A percentile compares a stretch with the other conserved stretches of the same genome.
Conservation (phyloP, 495 filamentous ascomycete species). For the Penicillium roqueforti region DNA sequence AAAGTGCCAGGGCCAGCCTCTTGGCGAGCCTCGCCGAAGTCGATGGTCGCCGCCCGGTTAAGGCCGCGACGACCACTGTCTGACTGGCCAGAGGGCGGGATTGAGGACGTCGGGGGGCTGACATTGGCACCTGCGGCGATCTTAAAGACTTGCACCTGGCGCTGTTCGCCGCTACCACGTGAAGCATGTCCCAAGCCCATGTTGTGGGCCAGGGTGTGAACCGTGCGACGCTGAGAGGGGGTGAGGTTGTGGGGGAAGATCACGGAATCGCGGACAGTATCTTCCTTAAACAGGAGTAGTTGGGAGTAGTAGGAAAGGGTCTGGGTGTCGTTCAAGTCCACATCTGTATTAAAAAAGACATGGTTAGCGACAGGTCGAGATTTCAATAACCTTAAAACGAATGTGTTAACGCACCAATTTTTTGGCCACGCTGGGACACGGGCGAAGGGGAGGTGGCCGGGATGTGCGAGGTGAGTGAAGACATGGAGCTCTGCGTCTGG, state of each 20-base stretch:
- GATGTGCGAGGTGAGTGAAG: constrained; percentile 70
- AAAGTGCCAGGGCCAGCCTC: constrained; percentile 60
- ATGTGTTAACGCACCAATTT: constrained; percentile 57
- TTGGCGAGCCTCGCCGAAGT: constrained; percentile 86
- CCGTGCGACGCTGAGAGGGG: constrained; percentile 76
- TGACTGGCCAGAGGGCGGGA: constrained; percentile 59
- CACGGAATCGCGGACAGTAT: constrained; percentile 67
- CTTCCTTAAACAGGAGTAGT: constrained; percentile 82
- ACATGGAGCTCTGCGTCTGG: constrained; percentile 79
- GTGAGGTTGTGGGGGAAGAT: constrained; percentile 77
- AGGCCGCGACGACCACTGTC: constrained; percentile 76
- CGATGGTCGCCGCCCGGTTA: constrained; percentile 94
- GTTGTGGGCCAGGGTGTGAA: constrained; percentile 92
- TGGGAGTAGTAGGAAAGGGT: constrained; percentile 86
- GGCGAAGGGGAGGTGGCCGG: constrained; percentile 71
- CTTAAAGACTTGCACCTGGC: constrained; percentile 86
- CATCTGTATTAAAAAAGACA: constrained; percentile 42
- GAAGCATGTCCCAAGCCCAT: constrained; percentile 89
- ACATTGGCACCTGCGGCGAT: constrained; percentile 56
- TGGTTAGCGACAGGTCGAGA: constrained; percentile 24
- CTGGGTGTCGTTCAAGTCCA: constrained; percentile 88
- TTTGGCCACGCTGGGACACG: constrained; percentile 55
- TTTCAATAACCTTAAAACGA: not conserved
- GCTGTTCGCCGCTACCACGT: constrained; percentile 76
- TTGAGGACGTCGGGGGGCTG: constrained; percentile 56